Conservation (phyloP, 2,329 filamentous ascomycete species). For the Fusarium multiceps region DNA sequence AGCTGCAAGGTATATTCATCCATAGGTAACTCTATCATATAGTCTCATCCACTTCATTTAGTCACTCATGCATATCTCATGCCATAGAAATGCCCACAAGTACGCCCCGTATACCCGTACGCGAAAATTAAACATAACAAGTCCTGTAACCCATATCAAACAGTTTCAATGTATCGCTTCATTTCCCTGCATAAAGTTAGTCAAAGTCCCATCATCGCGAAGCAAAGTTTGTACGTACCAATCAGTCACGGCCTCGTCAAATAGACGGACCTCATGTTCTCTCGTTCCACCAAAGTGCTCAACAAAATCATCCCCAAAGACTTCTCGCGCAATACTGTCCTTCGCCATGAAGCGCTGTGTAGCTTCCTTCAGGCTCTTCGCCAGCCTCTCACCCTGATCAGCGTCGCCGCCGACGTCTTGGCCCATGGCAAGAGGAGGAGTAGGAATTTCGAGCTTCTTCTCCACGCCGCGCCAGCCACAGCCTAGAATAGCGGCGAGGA, state of each 20-base stretch:
- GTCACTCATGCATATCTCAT: conserved; percentile 17
- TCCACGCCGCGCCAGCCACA: conserved; percentile 92
- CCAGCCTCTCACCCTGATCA: conserved; percentile 81
- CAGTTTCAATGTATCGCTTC: conserved; percentile 82
- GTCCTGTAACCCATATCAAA: conserved; percentile 50
- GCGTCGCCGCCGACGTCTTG: conserved; percentile 79
- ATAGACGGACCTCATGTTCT: conserved; percentile 89
- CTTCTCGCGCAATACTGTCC: conserved; percentile 89
- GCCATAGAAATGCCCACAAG: conserved; percentile 22
- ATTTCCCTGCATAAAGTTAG: conserved; percentile 69
- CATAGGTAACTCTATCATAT: conserved; percentile 18
- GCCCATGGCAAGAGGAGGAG: conserved; percentile 85
- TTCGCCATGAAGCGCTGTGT: conserved; percentile 79
- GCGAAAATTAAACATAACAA: conserved; percentile 22
- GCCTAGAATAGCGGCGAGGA: conserved; percentile 86
- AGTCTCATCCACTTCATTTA: conserved; percentile 10
- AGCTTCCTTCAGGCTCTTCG: conserved; percentile 87
- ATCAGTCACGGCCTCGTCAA: conserved; percentile 96
- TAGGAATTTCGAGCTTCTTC: conserved; percentile 86
- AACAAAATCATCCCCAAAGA: conserved; percentile 94
- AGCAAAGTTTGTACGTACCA: conserved; percentile 71
- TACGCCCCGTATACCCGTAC: conserved; percentile 30
- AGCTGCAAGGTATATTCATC: conserved; percentile 38
- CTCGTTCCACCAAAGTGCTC: conserved; percentile 94
- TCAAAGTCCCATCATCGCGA: not conserved